Base-by-base conservation (phyloP, 2,329 filamentous ascomycete genomes). In the Xylariales sp. region DNA sequence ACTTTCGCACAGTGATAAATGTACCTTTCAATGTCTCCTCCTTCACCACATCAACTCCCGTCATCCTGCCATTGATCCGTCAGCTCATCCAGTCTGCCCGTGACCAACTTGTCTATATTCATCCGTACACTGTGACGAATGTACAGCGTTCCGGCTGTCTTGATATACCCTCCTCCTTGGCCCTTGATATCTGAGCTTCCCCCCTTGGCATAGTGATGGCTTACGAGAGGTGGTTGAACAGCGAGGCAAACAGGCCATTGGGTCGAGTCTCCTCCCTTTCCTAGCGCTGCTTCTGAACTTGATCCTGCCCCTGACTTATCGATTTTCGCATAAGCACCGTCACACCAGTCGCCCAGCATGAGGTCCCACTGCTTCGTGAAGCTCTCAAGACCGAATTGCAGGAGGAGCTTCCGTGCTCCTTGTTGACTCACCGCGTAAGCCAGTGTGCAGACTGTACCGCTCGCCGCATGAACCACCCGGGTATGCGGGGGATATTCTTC, bases 341-440 rank as follows among this genome's bases (percentile, higher is more conserved):
- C 29, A 15, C 29, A 32, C 29, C 29, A 32, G 10, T 32, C 29
- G 7, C 29, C 29, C 7, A 32, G 15, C 29, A 15, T 15, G 7
- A 32, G 10, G 15, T 32, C 29, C 29, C 29, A 32, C 14, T 32
- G 29, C 29, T 32, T 32, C 15, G 10, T 32, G 15, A 32, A 32
- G 15, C 9, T 14, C 8, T 8, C 10, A 16, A 15, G 29, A 7
- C 29, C 29, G 15, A 32, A 32, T 16, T 32, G 29, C 29, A 9
- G 15, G 9, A 9, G 15, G 7, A 32, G 29, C 15, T 15, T 32
- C 29, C n/a, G n/a, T n/a, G 70, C 71, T 0, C 68, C 69, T n/a
- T 49, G 46, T 46, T 66, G 69, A 21, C 61, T 66, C 27, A 74
- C 59, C 0, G 63, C 70, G 40, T 74, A 74, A 18, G 63, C 71